Conservation (phyloP, 2,329 filamentous ascomycete species). For the Pestalotiopsis fici region DNA sequence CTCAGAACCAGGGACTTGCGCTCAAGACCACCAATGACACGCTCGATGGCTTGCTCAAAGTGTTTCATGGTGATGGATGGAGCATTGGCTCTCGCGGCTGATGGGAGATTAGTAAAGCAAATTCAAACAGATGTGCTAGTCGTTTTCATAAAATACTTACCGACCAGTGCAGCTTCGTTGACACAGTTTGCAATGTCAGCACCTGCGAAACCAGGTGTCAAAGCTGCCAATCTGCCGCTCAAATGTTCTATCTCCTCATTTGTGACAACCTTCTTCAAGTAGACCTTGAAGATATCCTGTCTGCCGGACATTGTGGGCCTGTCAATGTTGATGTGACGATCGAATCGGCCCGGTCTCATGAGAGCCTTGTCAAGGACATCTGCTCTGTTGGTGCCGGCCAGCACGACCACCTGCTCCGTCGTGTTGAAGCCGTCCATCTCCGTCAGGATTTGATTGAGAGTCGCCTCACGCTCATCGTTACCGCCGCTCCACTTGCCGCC, state of each 20-base stretch:
- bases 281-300: slow-evolving; percentile 93
- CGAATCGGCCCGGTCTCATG: slow-evolving; percentile 95
- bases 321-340: slow-evolving; percentile 94
- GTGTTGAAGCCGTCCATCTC: slow-evolving; percentile 99
- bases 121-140: neutral
- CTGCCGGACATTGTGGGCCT: slow-evolving; percentile 94
- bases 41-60: slow-evolving; percentile 97
- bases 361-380: slow-evolving; percentile 94
- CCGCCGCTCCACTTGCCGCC: slow-evolving; percentile 79
- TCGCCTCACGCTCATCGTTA: slow-evolving; percentile 96
- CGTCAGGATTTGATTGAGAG: slow-evolving; percentile 95
- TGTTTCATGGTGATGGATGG: slow-evolving; percentile 82
- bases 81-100: slow-evolving; percentile 82
- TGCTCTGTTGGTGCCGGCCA: slow-evolving; percentile 94
- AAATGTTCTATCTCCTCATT: slow-evolving; percentile 86
- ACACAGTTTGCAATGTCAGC: slow-evolving; percentile 98
- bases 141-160: slow-evolving; percentile 55
- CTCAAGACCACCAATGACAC: slow-evolving; percentile 93
- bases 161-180: slow-evolving; percentile 95
- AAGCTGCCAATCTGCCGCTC: slow-evolving; percentile 82
- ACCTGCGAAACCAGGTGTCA: slow-evolving; percentile 95
- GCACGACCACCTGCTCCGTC: slow-evolving; percentile 90
- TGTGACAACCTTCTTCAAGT: slow-evolving; percentile 92
- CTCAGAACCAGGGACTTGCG: slow-evolving; percentile 95
- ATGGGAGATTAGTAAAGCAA: slow-evolving; percentile 38